Base-by-base conservation (phyloP, 257 asterid genomes). In the Solanum ossicruentum region DNA sequence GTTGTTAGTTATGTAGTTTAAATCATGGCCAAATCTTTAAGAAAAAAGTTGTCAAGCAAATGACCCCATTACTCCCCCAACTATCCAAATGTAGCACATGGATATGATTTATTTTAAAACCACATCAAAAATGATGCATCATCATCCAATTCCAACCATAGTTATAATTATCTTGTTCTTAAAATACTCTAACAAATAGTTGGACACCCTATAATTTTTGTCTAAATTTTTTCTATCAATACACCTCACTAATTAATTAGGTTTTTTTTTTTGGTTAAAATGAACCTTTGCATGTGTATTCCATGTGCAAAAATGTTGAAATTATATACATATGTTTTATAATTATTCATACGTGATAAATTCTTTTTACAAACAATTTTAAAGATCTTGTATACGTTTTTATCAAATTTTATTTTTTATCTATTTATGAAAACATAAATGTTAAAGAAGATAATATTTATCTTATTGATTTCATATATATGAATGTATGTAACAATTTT, bases 291-390 rank as follows among this genome's bases (percentile, higher is more conserved):
- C 92, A 91, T 90, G 92, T 89, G 92, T 69, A 84, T 67, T 72
- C 94, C 93, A 91, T 88, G 94, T 91, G 92, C 87, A 84, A 85
- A 83, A 91, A 84, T 87, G 89, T 84, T 70, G 70, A 87, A 89
- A 36, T 36, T 36, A 36, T 36, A 36, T 36, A 0, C 41, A 36
- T 36, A 36, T 36, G 1, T 4, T 36, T 36, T 36, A 36, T 36
- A 36, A 36, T 3, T 36, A 36, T 36, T 0, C 1, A 36, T 36
- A 36, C 7, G 41, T 36, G 6, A 36, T 36, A 36, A 4, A 0
- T 36, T 36, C 4, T 36, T 36, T 36, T 36, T 36, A 36, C 41
- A 36, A 36, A 36, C 1, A 36, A 36, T 36, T 36, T 36, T 4
- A 36, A 36, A 36, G 6, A 36, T 36, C 41, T 3, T 36, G 6